These are phyloP conservation scores for Penicillium fuscoglaucum DNA, from an alignment of 2,329 filamentous ascomycete species.

Conservation along the genomic window DNA sequence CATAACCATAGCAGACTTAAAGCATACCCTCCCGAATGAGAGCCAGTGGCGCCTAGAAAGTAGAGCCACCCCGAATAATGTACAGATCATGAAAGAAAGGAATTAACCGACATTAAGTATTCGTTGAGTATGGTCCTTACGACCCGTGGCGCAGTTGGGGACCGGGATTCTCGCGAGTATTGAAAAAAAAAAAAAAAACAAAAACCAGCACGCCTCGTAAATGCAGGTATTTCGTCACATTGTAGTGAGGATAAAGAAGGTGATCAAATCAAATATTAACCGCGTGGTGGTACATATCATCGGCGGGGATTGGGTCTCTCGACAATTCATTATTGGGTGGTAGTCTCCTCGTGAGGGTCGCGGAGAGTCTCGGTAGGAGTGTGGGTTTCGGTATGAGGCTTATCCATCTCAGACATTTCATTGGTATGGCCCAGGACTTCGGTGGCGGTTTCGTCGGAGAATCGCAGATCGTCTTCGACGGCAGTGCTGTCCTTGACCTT, in stretches of 20 bases:
- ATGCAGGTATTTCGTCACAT: conserved; percentile 13
- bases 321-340: conserved; percentile 9
- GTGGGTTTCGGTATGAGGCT: conserved; percentile 13
- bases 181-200: neutral
- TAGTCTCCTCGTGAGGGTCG: conserved; percentile 12
- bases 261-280: conserved; percentile 3
- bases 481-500: conserved; percentile 80
- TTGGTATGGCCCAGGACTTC: conserved; percentile 56
- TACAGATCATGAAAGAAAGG: conserved; percentile 4
- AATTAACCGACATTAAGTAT: conserved; percentile 3
- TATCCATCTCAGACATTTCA: conserved; percentile 22
- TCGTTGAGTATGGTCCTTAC: neutral
- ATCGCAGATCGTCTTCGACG: conserved; percentile 78
- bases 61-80: neutral
- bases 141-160: neutral
- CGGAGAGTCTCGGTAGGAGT: conserved; percentile 6
- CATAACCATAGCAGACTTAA: neutral
- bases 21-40: neutral
- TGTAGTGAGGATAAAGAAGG: neutral
- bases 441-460: conserved; percentile 76
- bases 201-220: conserved; percentile 16
- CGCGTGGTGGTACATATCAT: conserved; percentile 9
- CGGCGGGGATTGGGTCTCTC: neutral
- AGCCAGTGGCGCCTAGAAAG: neutral
- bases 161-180: too few relatives aligned